Percentiles rank a stretch among this genome's conserved stretches.
phyloP scores from a whole-genome alignment of 805 yeast genomes.

The Saccharomycopsis lassenensis region DNA sequence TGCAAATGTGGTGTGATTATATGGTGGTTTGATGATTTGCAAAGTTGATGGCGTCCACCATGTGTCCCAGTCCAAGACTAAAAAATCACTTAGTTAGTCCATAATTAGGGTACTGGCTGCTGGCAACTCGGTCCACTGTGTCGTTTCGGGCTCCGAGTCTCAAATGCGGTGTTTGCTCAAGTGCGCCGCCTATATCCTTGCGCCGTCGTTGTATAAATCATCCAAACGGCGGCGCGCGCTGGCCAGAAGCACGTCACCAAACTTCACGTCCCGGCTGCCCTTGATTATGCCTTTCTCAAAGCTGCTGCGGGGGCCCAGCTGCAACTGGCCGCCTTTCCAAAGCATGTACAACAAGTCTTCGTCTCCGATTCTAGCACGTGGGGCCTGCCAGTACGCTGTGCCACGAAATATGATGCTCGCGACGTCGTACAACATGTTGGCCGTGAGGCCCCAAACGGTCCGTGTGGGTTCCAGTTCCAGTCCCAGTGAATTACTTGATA shows the following conservation, averaged over 20 bases:
- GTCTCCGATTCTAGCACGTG: slow-evolving; percentile 31
- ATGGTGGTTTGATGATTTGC: no score
- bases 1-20: no score
- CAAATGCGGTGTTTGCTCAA: no score
- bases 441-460: slow-evolving; percentile 78
- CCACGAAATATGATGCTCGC: slow-evolving; percentile 44
- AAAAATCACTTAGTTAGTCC: no score
- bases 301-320: slow-evolving; percentile 28
- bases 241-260: slow-evolving; percentile 36
- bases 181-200: no score
- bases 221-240: no score
- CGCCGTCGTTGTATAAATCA: no score
- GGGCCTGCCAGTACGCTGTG: slow-evolving; percentile 21
- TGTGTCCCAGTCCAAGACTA: no score
- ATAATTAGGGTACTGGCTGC: no score
- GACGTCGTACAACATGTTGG: slow-evolving; percentile 64
- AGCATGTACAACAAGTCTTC: slow-evolving; percentile 44
- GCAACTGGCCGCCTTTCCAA: slow-evolving; percentile 37
- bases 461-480: slow-evolving; percentile 31
- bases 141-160: no score
- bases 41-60: no score
- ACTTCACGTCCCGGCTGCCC: slow-evolving; percentile 30
- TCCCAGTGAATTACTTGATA: slow-evolving; percentile 29
- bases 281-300: slow-evolving; percentile 36
- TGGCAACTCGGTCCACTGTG: no score